Evolutionary conservation across 2,329 filamentous ascomycete genomes (phyloP).

Genomic region (Colletotrichum sp.): DNA sequence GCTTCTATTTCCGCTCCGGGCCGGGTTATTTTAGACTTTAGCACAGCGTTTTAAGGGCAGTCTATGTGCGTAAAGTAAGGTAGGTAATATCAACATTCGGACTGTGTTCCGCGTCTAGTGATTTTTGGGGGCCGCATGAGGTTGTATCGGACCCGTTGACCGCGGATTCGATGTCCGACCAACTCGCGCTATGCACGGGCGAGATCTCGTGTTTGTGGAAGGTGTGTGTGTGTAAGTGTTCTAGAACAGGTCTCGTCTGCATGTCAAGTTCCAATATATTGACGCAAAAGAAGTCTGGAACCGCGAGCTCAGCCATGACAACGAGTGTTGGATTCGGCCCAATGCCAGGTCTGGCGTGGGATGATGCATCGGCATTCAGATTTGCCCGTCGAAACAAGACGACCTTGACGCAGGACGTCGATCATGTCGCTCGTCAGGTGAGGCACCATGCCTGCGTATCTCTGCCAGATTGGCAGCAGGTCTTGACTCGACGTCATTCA

Average conservation of each 20-base stretch:
- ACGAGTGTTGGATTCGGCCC: background rate
- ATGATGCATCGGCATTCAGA: background rate
- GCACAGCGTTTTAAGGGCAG: background rate
- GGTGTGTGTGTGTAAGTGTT: background rate
- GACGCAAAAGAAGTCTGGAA: background rate
- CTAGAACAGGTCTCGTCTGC: background rate
- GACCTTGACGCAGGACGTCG: background rate
- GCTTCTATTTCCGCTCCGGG: background rate
- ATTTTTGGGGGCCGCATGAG: background rate
- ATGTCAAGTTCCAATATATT: background rate
- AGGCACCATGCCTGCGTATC: background rate
- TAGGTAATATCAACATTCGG: background rate
- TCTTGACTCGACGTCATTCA: background rate
- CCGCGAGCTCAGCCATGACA: background rate
- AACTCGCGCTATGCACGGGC: background rate
- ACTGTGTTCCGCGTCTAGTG: background rate
- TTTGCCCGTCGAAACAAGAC: background rate
- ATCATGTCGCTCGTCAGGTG: background rate
- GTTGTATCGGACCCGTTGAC: background rate
- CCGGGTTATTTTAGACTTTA: background rate
- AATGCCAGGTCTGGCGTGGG: background rate
- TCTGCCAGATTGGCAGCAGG: background rate
- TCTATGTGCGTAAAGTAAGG: background rate
- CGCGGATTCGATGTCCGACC: background rate
- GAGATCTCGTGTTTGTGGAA: background rate